Base-by-base conservation (phyloP, 1,284 basidiomycete genomes). In the Fomitopsis schrenkii region DNA sequence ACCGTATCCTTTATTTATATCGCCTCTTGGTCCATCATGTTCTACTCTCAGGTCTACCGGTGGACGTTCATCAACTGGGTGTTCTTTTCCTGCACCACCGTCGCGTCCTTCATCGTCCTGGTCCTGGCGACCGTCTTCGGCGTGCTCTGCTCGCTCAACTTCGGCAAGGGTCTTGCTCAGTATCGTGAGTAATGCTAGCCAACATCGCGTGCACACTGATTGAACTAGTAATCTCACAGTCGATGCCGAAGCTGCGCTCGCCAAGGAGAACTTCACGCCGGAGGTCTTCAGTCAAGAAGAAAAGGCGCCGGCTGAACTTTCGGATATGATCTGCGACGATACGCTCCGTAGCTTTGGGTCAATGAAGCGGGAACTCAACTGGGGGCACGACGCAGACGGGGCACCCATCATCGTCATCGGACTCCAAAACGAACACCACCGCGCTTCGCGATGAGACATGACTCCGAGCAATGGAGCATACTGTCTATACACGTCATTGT, bases 21-120 rank as follows among this genome's bases (percentile, higher is more conserved):
- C 57, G 59, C 70, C 0, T 71, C 71, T 5, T 83, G 82, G 80
- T 70, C 75, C 8, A 63, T 77, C 64, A 85, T 86, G 80, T 85
- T 86, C 70, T 76, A 80, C 59, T 81, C 82, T 5, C 68, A 73
- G 12, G 77, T 82, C 3, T 87, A 83, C 66, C 75, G 79, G 57
- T 84, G 83, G 79, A 79, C 79, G 2, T 85, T 83, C 72, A 59
- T 80, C 54, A 77, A 83, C 63, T 87, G 84, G 83, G 80, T 83
- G 0, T 84, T 81, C 69, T 77, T 86, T 52, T 82, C 75, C 17
- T 75, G 75, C 70, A 76, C 79, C 63, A 80, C 79, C 3, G 73
- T 80, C 26, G 72, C 78, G 10, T 82, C 83, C 0, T 75, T 84
- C 62, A 62, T 80, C 33, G 73, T 84, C 22, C 75, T 85, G 50